A percentile compares a stretch with the other conserved stretches of the same genome.
Conservation (phyloP, 345 rosid species). For the Rubroshorea leprosula region DNA sequence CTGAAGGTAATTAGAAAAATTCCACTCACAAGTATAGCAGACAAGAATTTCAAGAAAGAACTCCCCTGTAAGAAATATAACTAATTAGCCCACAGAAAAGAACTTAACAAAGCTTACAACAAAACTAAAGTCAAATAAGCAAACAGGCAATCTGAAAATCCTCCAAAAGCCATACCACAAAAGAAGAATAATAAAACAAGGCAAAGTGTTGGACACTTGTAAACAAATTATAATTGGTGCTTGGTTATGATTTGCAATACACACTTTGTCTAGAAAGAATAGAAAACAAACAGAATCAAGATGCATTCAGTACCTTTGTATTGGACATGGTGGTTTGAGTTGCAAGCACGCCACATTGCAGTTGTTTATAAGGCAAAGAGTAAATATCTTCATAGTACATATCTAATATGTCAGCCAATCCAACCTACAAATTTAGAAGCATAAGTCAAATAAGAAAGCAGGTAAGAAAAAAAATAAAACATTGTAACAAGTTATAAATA, state of each 20-base stretch:
- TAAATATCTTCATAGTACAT: constrained; percentile 75
- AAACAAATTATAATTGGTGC: too few species aligned
- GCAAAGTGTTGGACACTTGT: too few species aligned
- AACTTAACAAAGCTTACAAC: constrained; percentile 3
- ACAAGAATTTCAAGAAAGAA: constrained; percentile 44
- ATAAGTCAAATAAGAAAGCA: constrained; percentile 19
- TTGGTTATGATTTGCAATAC: too few species aligned
- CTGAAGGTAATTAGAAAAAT: constrained; percentile 44
- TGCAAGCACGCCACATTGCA: constrained; percentile 37
- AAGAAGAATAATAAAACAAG: too few species aligned
- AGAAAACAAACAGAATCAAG: constrained; percentile 1
- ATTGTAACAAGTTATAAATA: background rate
- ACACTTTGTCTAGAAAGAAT: background rate
- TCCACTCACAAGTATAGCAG: constrained; percentile 58
- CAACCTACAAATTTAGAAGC: constrained; percentile 46
- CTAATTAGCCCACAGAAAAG: constrained; percentile 4
- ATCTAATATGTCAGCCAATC: constrained; percentile 74
- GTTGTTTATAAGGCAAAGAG: constrained; percentile 65
- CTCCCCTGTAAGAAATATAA: constrained; percentile 44
- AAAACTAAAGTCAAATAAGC: background rate
- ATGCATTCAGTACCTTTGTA: constrained; percentile 47
- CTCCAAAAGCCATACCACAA: too few species aligned
- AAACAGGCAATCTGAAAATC: too few species aligned
- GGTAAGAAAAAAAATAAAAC: constrained; percentile 3
- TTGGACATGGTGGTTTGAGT: constrained; percentile 41